Conservation (phyloP, 2,329 filamentous ascomycete species). For the Cladosporium sp. region DNA sequence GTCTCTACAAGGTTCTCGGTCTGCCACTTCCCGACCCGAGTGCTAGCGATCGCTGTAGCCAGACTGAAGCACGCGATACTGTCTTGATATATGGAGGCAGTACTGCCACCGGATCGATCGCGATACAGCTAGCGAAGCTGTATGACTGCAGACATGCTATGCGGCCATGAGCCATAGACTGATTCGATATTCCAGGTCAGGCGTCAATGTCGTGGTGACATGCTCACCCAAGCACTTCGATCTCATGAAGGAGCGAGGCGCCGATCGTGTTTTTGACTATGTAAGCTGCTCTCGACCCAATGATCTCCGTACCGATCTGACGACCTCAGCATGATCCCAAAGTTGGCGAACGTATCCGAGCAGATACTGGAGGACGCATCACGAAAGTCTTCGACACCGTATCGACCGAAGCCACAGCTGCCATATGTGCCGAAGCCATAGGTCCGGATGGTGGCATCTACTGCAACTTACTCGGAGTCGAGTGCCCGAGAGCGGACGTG, state of each 20-base stretch:
- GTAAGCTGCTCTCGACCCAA: slow-evolving; percentile 16
- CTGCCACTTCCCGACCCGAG: neutral
- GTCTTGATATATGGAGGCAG: neutral
- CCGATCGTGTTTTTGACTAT: slow-evolving; percentile 50
- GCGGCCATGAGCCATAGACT: neutral
- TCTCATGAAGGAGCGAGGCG: slow-evolving; percentile 45
- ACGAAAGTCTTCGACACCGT: slow-evolving; percentile 44
- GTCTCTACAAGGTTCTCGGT: neutral
- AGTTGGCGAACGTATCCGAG: slow-evolving; percentile 40
- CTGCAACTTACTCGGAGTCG: slow-evolving; percentile 21
- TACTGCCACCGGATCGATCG: neutral
- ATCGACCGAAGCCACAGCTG: slow-evolving; percentile 15
- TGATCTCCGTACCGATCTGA: neutral
- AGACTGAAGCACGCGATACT: neutral
- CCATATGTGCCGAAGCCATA: slow-evolving; percentile 20
- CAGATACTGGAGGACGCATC: slow-evolving; percentile 42
- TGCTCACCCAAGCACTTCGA: slow-evolving; percentile 49
- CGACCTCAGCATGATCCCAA: neutral
- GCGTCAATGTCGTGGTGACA: slow-evolving; percentile 43
- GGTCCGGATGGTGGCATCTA: slow-evolving; percentile 19
- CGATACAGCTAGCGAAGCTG: neutral
- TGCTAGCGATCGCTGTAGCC: neutral
- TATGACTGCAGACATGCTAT: neutral
- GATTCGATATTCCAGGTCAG: slow-evolving; percentile 27
- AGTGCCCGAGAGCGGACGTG: neutral